Evolutionary conservation across 1,139 yeast species (phyloP).

Genomic region (Blastobotrys persicus): DNA sequence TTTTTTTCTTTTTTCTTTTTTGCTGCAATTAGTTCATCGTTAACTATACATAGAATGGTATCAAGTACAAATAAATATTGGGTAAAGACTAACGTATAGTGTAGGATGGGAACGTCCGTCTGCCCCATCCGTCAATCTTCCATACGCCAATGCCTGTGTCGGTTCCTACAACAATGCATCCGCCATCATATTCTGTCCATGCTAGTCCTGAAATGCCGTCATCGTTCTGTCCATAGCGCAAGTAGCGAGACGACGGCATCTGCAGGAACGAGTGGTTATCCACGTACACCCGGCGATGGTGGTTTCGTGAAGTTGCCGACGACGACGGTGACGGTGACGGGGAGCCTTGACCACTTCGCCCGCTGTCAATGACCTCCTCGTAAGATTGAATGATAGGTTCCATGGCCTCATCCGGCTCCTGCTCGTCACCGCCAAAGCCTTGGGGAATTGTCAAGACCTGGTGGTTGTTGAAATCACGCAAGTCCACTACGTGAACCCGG

Average conservation of each 20-base stretch:
- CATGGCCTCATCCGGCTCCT: constrained; percentile 1
- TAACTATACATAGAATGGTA: neutral
- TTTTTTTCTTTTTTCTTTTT: neutral
- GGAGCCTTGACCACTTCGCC: too few species aligned
- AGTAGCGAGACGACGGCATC: constrained; percentile 12
- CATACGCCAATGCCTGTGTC: constrained; percentile 38
- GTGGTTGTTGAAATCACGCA: constrained; percentile 67
- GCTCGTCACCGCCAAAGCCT: constrained; percentile 10
- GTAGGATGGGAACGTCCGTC: constrained; percentile 34
- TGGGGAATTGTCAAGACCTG: constrained; percentile 65
- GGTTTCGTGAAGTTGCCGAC: neutral
- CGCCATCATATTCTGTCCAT: constrained; percentile 39
- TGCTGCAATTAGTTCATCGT: neutral
- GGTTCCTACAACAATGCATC: constrained; percentile 38
- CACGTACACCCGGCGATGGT: neutral
- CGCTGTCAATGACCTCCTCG: constrained; percentile 20
- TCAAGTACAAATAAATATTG: neutral
- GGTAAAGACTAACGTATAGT: constrained; percentile 22
- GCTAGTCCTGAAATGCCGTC: constrained; percentile 38
- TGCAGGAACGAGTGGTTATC: constrained; percentile 8
- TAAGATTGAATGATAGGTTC: constrained; percentile 21
- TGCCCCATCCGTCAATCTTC: constrained; percentile 33
- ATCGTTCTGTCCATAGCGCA: constrained; percentile 24
- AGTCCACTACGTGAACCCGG: constrained; percentile 77
- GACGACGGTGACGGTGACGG: constrained; percentile 13